These are phyloP conservation scores for Ceratocystis smalleyi DNA, from an alignment of 2,329 filamentous ascomycete species.

Conservation along the genomic window DNA sequence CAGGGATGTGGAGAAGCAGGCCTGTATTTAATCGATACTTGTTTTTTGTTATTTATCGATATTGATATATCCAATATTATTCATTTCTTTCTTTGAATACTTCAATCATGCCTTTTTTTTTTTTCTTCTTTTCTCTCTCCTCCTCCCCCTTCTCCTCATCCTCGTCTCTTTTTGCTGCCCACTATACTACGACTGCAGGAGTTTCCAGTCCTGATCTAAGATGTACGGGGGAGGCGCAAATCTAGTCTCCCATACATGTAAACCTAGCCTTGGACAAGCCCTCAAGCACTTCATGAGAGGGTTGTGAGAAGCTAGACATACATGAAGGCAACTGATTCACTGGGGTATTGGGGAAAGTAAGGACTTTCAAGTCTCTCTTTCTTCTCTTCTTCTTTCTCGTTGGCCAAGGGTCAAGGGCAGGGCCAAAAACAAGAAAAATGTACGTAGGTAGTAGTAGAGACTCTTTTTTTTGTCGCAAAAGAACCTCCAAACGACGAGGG, in stretches of 20 bases:
- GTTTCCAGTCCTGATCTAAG: neutral
- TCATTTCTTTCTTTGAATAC: neutral
- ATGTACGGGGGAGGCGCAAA: neutral
- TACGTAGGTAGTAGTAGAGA: neutral
- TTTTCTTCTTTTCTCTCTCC: neutral
- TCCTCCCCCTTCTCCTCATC: neutral
- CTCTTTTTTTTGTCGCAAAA: neutral
- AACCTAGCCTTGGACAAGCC: neutral
- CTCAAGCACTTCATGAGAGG: neutral
- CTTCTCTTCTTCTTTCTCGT: neutral
- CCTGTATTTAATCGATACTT: neutral
- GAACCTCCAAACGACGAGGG: neutral
- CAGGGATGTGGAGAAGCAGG: neutral
- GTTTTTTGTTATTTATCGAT: neutral
- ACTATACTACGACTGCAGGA: neutral
- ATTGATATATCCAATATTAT: neutral
- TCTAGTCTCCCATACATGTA: neutral
- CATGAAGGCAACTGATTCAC: neutral
- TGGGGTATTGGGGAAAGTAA: neutral
- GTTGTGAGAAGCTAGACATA: neutral
- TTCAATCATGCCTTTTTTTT: neutral
- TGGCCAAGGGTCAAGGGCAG: neutral
- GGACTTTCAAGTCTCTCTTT: neutral
- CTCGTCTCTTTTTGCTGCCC: neutral
- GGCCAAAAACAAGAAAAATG: neutral